Evolutionary conservation across 2,329 filamentous ascomycete genomes (phyloP).

Genomic region (Podosphaera xanthii): DNA sequence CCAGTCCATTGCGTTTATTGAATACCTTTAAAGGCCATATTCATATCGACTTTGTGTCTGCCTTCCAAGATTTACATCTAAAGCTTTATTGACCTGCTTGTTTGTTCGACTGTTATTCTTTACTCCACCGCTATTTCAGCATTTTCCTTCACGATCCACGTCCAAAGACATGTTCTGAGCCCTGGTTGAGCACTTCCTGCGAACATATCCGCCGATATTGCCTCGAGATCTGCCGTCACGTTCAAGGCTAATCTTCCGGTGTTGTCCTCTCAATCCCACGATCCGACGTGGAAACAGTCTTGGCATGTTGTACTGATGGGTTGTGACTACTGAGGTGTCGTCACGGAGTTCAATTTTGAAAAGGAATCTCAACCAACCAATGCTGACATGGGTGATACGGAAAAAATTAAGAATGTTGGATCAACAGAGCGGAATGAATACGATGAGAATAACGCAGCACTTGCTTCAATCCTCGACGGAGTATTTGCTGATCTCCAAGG

Average conservation of each 20-base stretch:
- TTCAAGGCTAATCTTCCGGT: background rate
- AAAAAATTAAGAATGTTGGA: background rate
- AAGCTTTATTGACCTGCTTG: too few relatives aligned
- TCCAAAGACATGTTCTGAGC: background rate
- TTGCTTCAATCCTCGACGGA: background rate
- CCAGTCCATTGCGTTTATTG: too few relatives aligned
- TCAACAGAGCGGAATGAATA: background rate
- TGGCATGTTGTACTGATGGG: background rate
- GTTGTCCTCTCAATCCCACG: background rate
- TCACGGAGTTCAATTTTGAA: background rate
- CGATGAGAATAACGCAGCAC: background rate
- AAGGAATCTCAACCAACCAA: background rate
- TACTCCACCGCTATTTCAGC: too few relatives aligned
- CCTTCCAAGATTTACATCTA: too few relatives aligned
- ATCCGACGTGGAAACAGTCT: background rate
- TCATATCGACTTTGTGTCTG: too few relatives aligned
- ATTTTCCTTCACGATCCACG: background rate
- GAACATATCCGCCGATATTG: background rate
- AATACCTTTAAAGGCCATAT: too few relatives aligned
- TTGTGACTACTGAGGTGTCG: background rate
- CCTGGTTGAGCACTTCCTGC: background rate
- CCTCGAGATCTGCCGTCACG: too few relatives aligned
- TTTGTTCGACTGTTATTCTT: too few relatives aligned
- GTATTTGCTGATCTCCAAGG: background rate
- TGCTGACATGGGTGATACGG: background rate